Evolutionary conservation across 78 protist species (phyloP).

Genomic region (Pigoraptor vietnamica): DNA sequence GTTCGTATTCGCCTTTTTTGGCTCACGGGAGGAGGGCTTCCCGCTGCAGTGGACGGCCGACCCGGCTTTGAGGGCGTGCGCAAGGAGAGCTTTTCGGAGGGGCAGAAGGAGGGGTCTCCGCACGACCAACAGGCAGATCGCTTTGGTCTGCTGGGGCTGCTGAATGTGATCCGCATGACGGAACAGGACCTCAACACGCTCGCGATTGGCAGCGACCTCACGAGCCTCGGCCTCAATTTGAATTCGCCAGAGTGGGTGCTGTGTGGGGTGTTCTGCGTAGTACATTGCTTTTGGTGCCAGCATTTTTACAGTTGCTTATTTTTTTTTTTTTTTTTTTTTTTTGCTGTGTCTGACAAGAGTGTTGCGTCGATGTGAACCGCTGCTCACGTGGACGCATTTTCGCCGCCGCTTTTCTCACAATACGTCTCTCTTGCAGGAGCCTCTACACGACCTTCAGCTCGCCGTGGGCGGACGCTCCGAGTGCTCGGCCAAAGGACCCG

Average conservation of each 20-base stretch:
- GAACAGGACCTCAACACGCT: slow-evolving; percentile 72
- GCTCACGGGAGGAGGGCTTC: no score
- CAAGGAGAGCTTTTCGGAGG: no score
- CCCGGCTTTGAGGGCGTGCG: no score
- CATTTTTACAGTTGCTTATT: background rate
- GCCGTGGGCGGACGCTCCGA: slow-evolving; percentile 81
- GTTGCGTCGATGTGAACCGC: no score
- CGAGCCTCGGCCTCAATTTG: slow-evolving; percentile 80
- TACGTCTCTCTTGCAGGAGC: slow-evolving; percentile 19
- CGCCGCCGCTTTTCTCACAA: no score
- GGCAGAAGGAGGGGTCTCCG: no score
- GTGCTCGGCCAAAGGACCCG: slow-evolving; percentile 42
- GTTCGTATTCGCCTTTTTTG: no score
- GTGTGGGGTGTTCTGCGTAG: background rate
- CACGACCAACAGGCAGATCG: slow-evolving; percentile 3
- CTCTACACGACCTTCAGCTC: slow-evolving; percentile 72
- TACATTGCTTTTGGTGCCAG: background rate
- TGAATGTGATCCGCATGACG: slow-evolving; percentile 56
- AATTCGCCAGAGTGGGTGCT: slow-evolving; percentile 60
- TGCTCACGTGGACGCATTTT: no score
- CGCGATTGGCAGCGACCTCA: slow-evolving; percentile 82
- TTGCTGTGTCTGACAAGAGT: no score
- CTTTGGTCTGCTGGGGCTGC: slow-evolving; percentile 80
- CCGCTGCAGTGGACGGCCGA: no score
- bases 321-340: no score